A percentile compares a stretch with the other conserved stretches of the same genome.
phyloP scores from a whole-genome alignment of 345 rosid genomes.

The Aquilaria yunnanensis region DNA sequence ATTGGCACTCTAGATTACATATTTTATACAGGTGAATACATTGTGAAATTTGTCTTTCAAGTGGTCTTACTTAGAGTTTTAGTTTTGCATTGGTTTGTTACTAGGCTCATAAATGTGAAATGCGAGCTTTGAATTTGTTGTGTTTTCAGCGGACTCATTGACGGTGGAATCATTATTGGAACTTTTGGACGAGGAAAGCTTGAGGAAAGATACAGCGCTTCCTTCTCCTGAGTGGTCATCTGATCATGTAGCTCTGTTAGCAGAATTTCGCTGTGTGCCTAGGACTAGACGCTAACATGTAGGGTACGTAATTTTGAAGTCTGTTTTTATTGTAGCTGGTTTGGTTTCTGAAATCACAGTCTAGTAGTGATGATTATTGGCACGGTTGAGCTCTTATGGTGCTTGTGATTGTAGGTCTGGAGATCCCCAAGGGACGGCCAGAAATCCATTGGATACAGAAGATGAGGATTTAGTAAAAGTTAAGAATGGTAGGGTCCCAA shows the following conservation, averaged over 20 bases:
- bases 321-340: neutral
- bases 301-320: conserved; percentile 14
- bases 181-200: conserved; percentile 94
- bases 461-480: neutral
- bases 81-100: neutral
- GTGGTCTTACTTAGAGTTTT: neutral
- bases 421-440: conserved; percentile 18
- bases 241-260: conserved; percentile 92
- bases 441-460: conserved; percentile 22
- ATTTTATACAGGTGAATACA: conserved; percentile 75
- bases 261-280: conserved; percentile 91
- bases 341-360: too few species aligned
- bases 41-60: neutral
- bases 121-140: neutral
- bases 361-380: neutral
- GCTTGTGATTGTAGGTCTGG: conserved; percentile 17
- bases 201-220: conserved; percentile 98
- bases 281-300: conserved; percentile 77
- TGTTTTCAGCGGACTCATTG: conserved; percentile 77
- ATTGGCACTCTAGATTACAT: conserved; percentile 91
- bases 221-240: conserved; percentile 99
- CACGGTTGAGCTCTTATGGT: too few species aligned
- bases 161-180: conserved; percentile 92
- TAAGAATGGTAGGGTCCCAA: too few species aligned
- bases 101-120: conserved; percentile 7